phyloP scores from a whole-genome alignment of 2,329 filamentous ascomycete genomes.

The Fusarium beomiforme region DNA sequence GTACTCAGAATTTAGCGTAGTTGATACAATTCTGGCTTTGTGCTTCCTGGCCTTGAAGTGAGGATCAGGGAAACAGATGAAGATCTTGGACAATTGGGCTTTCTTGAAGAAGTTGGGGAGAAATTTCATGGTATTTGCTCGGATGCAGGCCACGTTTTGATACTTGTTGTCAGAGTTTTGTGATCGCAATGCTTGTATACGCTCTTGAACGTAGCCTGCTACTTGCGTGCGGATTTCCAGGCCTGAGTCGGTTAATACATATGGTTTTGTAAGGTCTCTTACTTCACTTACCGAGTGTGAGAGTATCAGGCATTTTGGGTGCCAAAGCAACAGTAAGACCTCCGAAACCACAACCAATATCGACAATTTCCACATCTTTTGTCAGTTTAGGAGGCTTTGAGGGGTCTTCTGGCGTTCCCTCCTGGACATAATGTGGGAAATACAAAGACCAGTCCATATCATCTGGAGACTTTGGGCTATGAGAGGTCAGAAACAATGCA shows the following conservation, averaged over 20 bases:
- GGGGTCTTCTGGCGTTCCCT: constrained; percentile 48
- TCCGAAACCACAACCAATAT: constrained; percentile 97
- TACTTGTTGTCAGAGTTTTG: constrained; percentile 70
- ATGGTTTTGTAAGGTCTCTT: neutral
- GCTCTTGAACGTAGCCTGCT: constrained; percentile 88
- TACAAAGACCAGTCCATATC: constrained; percentile 92
- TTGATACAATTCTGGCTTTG: constrained; percentile 93
- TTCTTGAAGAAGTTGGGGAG: constrained; percentile 95
- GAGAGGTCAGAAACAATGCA: constrained; percentile 17
- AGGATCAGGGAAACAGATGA: constrained; percentile 97
- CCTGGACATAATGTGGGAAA: constrained; percentile 77
- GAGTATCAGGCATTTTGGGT: constrained; percentile 80
- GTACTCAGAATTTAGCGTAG: constrained; percentile 91
- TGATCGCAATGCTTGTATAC: constrained; percentile 81
- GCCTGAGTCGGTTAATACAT: constrained; percentile 58
- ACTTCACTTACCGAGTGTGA: constrained; percentile 76
- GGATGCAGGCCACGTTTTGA: constrained; percentile 88
- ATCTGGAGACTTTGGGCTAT: constrained; percentile 78
- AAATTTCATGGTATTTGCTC: constrained; percentile 99
- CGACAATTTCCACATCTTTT: constrained; percentile 87
- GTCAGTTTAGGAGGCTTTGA: constrained; percentile 42
- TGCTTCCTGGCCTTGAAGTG: constrained; percentile 98
- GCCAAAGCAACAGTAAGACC: constrained; percentile 88
- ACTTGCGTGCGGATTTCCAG: constrained; percentile 94
- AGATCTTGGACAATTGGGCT: constrained; percentile 86